phyloP scores from a whole-genome alignment of 371 early-diverging fungal species.

The Actinomortierella ambigua region DNA sequence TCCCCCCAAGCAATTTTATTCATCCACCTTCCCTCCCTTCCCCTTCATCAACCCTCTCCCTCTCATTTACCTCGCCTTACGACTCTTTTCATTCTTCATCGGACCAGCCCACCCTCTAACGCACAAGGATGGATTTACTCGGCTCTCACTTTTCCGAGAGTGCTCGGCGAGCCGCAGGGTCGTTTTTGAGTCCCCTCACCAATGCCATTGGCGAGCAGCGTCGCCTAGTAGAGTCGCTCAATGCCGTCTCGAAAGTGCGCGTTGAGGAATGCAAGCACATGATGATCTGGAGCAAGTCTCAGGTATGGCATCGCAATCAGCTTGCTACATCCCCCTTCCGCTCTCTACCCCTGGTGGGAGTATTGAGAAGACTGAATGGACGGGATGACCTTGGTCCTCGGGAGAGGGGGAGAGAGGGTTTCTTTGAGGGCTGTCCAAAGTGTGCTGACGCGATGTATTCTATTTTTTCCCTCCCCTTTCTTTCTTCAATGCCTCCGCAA shows the following conservation, averaged over 20 bases:
- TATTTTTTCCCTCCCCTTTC: not conserved
- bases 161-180: conserved; percentile 41
- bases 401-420: no score
- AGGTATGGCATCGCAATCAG: conserved; percentile 14
- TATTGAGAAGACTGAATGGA: no score
- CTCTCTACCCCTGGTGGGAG: no score
- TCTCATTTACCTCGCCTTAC: no score
- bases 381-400: no score
- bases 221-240: conserved; percentile 31
- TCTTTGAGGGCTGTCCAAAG: no score
- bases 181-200: conserved; percentile 40
- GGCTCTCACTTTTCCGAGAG: conserved; percentile 31
- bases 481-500: not conserved
- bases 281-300: conserved; percentile 44
- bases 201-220: conserved; percentile 45
- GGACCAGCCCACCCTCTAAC: not conserved
- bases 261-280: conserved; percentile 48
- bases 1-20: no score
- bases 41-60: no score
- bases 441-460: not conserved
- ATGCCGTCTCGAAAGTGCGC: conserved; percentile 41
- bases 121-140: conserved; percentile 25
- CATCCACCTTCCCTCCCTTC: no score
- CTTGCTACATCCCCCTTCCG: not conserved
- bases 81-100: no score